phyloP scores from a whole-genome alignment of 2,329 filamentous ascomycete species.

The Drechslerella dactyloides region DNA sequence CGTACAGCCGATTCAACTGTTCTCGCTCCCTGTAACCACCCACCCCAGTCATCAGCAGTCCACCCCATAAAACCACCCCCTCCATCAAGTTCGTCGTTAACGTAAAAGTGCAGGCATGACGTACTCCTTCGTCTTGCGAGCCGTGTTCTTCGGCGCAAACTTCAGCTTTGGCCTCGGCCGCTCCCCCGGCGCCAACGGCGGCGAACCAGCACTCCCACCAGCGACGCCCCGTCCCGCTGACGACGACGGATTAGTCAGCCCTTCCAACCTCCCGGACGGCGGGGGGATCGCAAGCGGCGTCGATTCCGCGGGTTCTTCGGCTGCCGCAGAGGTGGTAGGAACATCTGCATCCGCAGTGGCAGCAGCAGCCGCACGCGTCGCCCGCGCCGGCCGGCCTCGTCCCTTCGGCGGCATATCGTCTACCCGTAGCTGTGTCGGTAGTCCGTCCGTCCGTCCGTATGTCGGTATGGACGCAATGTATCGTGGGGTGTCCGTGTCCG shows the following conservation, averaged over 20 bases:
- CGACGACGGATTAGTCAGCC: constrained; percentile 38
- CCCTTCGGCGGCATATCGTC: constrained; percentile 40
- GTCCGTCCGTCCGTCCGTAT: too few relatives aligned
- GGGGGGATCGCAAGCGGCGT: constrained; percentile 52
- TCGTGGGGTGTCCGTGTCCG: background rate
- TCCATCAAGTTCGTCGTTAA: background rate
- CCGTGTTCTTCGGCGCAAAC: constrained; percentile 54
- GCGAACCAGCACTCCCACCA: constrained; percentile 1
- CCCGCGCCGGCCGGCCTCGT: constrained; percentile 16
- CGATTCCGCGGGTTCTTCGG: constrained; percentile 25
- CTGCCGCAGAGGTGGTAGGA: constrained; percentile 5
- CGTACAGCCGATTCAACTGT: constrained; percentile 32
- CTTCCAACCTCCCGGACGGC: constrained; percentile 53
- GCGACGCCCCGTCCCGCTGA: constrained; percentile 9
- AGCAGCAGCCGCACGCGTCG: constrained; percentile 28
- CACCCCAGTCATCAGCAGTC: background rate
- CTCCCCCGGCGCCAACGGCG: constrained; percentile 29
- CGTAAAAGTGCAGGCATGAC: constrained; percentile 5
- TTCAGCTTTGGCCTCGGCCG: constrained; percentile 50
- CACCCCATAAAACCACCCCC: background rate
- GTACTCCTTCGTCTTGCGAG: constrained; percentile 53
- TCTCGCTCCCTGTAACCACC: constrained; percentile 46
- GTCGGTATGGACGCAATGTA: too few relatives aligned
- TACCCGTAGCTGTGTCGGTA: background rate
- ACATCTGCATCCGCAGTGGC: constrained; percentile 16